These are phyloP conservation scores for Fusarium euwallaceae DNA, from an alignment of 2,329 filamentous ascomycete species.

Conservation along the genomic window DNA sequence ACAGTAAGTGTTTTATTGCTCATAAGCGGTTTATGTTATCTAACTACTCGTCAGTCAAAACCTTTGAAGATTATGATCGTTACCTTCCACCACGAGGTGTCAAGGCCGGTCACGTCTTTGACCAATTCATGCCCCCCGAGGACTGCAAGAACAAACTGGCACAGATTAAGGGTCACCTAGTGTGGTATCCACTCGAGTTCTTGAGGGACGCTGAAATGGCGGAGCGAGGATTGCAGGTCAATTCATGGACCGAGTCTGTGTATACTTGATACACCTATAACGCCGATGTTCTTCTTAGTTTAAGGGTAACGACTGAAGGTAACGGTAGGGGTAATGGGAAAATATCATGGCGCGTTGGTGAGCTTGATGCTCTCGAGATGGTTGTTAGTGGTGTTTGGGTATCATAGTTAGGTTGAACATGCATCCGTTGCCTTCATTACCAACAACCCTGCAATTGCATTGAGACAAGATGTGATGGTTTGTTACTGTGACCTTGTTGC, in stretches of 20 bases:
- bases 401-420: background rate
- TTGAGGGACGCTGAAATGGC: conserved; percentile 89
- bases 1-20: conserved; percentile 64
- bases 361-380: background rate
- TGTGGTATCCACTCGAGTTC: conserved; percentile 96
- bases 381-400: background rate
- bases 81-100: conserved; percentile 79
- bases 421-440: background rate
- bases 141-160: conserved; percentile 83
- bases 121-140: conserved; percentile 78
- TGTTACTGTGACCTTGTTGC: background rate
- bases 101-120: conserved; percentile 89
- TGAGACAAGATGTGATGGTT: background rate
- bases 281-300: background rate
- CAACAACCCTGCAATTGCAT: background rate
- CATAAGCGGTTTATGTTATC: background rate
- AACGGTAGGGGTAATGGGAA: background rate
- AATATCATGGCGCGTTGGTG: background rate
- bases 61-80: conserved; percentile 88
- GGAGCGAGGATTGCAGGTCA: conserved; percentile 87
- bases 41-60: conserved; percentile 71
- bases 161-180: conserved; percentile 86
- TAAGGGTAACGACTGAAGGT: background rate
- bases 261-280: conserved; percentile 68
- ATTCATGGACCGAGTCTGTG: conserved; percentile 87